phyloP scores from a whole-genome alignment of 2,329 filamentous ascomycete species.

The Thielaviopsis euricoi region DNA sequence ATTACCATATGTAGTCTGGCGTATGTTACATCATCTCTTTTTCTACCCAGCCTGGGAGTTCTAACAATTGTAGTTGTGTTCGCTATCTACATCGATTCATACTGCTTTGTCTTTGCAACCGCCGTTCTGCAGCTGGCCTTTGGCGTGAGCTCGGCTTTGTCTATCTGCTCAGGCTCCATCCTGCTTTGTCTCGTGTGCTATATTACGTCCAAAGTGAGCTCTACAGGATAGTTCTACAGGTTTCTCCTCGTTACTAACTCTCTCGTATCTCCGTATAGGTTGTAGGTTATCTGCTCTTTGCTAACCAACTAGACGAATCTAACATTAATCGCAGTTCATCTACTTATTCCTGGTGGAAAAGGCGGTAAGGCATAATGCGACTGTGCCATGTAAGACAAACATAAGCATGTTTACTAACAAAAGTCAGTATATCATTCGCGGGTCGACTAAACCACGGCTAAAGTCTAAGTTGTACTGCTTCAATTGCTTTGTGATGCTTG shows the following conservation, averaged over 20 bases:
- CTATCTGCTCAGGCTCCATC: conserved; percentile 40
- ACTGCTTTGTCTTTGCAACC: conserved; percentile 40
- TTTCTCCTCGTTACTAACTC: background rate
- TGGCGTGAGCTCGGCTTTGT: conserved; percentile 33
- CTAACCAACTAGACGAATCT: background rate
- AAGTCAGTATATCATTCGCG: conserved; percentile 38
- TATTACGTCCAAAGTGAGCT: conserved; percentile 41
- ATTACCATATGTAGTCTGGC: conserved; percentile 26
- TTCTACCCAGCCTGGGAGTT: background rate
- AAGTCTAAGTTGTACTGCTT: conserved; percentile 42
- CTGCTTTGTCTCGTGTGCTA: conserved; percentile 45
- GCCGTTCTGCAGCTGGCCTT: conserved; percentile 39
- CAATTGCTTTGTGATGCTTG: conserved; percentile 39
- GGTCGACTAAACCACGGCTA: conserved; percentile 31
- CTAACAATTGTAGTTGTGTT: conserved; percentile 32
- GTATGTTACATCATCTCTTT: conserved; percentile 18
- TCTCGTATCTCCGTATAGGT: conserved; percentile 3
- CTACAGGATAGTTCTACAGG: background rate
- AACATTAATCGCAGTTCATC: conserved; percentile 26
- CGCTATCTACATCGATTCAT: conserved; percentile 43
- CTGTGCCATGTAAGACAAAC: background rate
- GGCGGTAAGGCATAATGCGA: conserved; percentile 27
- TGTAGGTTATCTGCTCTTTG: background rate
- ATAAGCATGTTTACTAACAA: conserved; percentile 9
- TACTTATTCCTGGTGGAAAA: conserved; percentile 50